Conservation (phyloP, 768 basidiomycete genomes). For the Exsudoporus frostii region DNA sequence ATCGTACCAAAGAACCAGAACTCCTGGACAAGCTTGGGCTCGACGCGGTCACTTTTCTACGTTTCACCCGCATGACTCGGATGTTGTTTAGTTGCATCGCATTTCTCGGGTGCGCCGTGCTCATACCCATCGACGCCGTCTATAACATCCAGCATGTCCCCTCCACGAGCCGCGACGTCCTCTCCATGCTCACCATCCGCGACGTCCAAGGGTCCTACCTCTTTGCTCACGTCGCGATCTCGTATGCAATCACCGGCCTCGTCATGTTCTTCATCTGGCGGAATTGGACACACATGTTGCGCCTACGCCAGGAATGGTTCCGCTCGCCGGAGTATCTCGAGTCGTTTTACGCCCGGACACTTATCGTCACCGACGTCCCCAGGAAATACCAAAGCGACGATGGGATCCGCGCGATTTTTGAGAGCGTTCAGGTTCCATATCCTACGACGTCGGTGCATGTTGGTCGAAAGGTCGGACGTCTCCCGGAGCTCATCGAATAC, state of each 20-base stretch:
- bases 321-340: constrained; percentile 83
- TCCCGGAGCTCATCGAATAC: constrained; percentile 87
- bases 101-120: constrained; percentile 60
- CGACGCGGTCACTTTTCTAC: constrained; percentile 89
- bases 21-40: constrained; percentile 86
- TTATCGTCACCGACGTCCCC: constrained; percentile 76
- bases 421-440: constrained; percentile 74
- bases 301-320: constrained; percentile 83
- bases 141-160: constrained; percentile 76
- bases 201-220: constrained; percentile 69
- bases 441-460: constrained; percentile 91
- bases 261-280: constrained; percentile 69
- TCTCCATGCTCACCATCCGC: constrained; percentile 84
- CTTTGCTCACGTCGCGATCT: constrained; percentile 80
- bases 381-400: constrained; percentile 82
- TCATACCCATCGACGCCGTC: constrained; percentile 82
- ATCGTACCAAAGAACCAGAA: constrained; percentile 83
- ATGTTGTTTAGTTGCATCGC: constrained; percentile 66
- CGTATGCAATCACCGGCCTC: constrained; percentile 76
- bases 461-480: constrained; percentile 79
- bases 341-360: constrained; percentile 91
- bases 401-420: constrained; percentile 76
- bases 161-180: constrained; percentile 49
- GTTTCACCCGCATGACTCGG: constrained; percentile 85
- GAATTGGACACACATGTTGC: constrained; percentile 78